A percentile compares a stretch with the other conserved stretches of the same genome.
Evolutionary conservation across 495 filamentous ascomycete species (phyloP).

Genomic region (Jackrogersella minutella): DNA sequence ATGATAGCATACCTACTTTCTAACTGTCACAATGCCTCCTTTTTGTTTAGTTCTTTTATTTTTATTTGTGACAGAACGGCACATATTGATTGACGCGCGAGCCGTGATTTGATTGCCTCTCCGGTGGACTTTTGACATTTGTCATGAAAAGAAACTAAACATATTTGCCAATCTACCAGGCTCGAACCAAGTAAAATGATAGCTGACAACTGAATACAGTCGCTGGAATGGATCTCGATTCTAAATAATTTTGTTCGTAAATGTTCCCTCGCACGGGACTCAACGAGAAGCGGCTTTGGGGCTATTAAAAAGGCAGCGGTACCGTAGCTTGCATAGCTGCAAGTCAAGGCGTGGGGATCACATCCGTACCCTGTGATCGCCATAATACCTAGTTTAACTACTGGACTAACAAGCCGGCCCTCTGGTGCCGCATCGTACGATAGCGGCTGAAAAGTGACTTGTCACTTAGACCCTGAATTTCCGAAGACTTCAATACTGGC

Average conservation of each 20-base stretch:
- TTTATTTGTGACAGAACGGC: too few relatives aligned
- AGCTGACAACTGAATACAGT: background rate
- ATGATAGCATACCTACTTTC: background rate
- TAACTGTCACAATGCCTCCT: background rate
- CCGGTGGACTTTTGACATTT: background rate
- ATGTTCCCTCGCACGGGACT: conserved; percentile 10
- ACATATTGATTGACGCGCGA: conserved; percentile 2
- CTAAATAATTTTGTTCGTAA: background rate
- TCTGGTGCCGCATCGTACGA: conserved; percentile 24
- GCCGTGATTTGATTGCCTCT: background rate
- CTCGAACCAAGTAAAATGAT: background rate
- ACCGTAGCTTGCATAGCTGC: conserved; percentile 35
- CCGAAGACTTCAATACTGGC: conserved; percentile 2
- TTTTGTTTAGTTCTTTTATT: too few relatives aligned
- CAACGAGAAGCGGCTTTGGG: conserved; percentile 9
- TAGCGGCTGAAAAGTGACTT: conserved; percentile 33
- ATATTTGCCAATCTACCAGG: background rate
- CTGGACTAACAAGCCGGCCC: conserved; percentile 31
- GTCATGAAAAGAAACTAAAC: background rate
- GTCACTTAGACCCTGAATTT: conserved; percentile 28
- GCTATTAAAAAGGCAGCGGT: conserved; percentile 16
- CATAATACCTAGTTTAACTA: conserved; percentile 31
- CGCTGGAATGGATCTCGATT: conserved; percentile 14
- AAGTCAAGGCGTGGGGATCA: conserved; percentile 28
- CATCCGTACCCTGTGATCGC: conserved; percentile 33